phyloP scores from a whole-genome alignment of 1,284 basidiomycete species.

The Apiotrichum domesticum region DNA sequence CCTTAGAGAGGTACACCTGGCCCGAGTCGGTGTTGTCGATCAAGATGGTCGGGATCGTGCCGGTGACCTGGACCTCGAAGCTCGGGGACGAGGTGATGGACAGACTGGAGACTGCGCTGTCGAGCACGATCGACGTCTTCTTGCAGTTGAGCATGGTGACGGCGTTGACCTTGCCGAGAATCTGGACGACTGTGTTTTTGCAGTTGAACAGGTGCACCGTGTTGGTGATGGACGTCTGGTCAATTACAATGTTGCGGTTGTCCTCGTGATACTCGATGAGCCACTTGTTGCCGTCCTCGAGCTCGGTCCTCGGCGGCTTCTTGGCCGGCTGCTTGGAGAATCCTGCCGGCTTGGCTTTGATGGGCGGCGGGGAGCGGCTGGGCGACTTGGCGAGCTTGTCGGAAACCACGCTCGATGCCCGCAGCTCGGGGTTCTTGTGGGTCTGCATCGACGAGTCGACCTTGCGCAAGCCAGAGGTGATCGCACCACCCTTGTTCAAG shows the following conservation, averaged over 20 bases:
- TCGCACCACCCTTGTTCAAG: constrained; percentile 80
- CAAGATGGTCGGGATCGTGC: constrained; percentile 82
- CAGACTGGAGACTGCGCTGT: constrained; percentile 82
- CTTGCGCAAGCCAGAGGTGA: constrained; percentile 86
- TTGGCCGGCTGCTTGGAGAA: constrained; percentile 58
- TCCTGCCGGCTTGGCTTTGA: constrained; percentile 64
- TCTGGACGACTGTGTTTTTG: constrained; percentile 77
- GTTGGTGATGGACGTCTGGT: constrained; percentile 74
- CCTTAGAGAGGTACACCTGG: constrained; percentile 86
- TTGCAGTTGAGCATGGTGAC: constrained; percentile 84
- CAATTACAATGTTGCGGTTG: constrained; percentile 66
- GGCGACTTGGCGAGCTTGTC: constrained; percentile 38
- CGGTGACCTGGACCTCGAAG: constrained; percentile 88
- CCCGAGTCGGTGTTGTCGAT: constrained; percentile 93
- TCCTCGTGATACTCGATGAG: constrained; percentile 88
- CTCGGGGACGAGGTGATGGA: constrained; percentile 87
- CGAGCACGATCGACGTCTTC: constrained; percentile 82
- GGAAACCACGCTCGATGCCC: constrained; percentile 62
- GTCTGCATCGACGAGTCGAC: constrained; percentile 97
- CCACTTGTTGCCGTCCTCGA: constrained; percentile 90
- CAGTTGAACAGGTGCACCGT: constrained; percentile 86
- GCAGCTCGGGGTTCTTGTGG: constrained; percentile 91
- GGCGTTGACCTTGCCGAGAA: constrained; percentile 95
- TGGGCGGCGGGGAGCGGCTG: constrained; percentile 33
- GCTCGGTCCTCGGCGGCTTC: constrained; percentile 83